phyloP scores from a whole-genome alignment of 2,329 filamentous ascomycete species.

The Helotiales sp. region DNA sequence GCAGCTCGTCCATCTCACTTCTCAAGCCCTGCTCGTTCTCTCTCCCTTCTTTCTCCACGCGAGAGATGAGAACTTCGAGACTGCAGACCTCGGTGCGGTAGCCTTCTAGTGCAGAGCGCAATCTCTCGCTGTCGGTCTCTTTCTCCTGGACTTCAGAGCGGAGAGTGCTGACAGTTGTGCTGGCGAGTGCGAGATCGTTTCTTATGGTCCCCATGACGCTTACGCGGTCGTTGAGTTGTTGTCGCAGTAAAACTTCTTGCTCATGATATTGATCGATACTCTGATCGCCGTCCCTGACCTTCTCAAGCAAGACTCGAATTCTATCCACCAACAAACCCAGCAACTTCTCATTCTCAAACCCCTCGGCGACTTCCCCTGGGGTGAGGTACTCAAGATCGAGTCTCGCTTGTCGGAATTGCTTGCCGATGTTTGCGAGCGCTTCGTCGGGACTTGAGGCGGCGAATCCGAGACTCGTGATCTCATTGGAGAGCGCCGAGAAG shows the following conservation, averaged over 20 bases:
- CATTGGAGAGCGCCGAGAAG: slow-evolving; percentile 53
- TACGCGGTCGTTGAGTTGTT: slow-evolving; percentile 60
- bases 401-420: slow-evolving; percentile 60
- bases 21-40: slow-evolving; percentile 24
- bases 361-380: slow-evolving; percentile 61
- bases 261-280: slow-evolving; percentile 64
- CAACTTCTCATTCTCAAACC: slow-evolving; percentile 54
- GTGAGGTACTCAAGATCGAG: slow-evolving; percentile 67
- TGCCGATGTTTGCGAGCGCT: slow-evolving; percentile 51
- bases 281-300: slow-evolving; percentile 55
- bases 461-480: slow-evolving; percentile 58
- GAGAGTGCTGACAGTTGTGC: slow-evolving; percentile 25
- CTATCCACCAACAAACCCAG: slow-evolving; percentile 59
- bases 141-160: slow-evolving; percentile 37
- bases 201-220: slow-evolving; percentile 55
- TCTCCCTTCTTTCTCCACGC: slow-evolving; percentile 50
- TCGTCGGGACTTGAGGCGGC: slow-evolving; percentile 51
- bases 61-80: slow-evolving; percentile 57
- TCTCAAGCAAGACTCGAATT: slow-evolving; percentile 55
- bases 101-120: slow-evolving; percentile 56
- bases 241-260: slow-evolving; percentile 59
- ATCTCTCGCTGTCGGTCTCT: slow-evolving; percentile 54
- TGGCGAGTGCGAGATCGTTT: slow-evolving; percentile 46
- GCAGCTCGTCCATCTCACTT: slow-evolving; percentile 26
- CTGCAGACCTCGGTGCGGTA: slow-evolving; percentile 60